Evolutionary conservation across 495 filamentous ascomycete genomes (phyloP).

Genomic region (Sporormia fimetaria): DNA sequence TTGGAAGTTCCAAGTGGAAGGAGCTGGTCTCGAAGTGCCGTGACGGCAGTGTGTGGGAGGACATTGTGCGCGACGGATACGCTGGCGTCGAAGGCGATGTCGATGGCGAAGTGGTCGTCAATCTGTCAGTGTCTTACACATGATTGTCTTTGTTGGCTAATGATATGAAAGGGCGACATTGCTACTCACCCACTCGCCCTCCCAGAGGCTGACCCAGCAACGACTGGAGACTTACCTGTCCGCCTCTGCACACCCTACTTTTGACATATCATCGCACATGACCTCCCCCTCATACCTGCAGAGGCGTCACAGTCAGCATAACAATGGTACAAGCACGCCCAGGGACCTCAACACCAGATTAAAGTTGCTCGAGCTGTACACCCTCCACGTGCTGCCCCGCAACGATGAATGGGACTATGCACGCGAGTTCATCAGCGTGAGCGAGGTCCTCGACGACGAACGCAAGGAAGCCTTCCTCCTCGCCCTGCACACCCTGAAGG

Average conservation of each 20-base stretch:
- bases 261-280: slow-evolving; percentile 49
- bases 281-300: slow-evolving; percentile 16
- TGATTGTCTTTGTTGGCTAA: not conserved
- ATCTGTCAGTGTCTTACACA: slow-evolving; percentile 47
- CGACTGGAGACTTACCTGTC: slow-evolving; percentile 86
- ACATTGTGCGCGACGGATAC: slow-evolving; percentile 76
- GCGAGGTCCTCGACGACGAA: slow-evolving; percentile 81
- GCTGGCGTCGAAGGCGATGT: slow-evolving; percentile 77
- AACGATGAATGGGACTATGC: slow-evolving; percentile 96
- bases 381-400: slow-evolving; percentile 77
- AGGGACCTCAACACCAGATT: slow-evolving; percentile 54
- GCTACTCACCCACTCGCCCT: slow-evolving; percentile 71
- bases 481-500: slow-evolving; percentile 46
- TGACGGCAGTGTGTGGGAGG: slow-evolving; percentile 84
- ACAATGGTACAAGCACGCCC: slow-evolving; percentile 60
- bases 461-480: slow-evolving; percentile 74
- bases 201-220: slow-evolving; percentile 71
- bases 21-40: slow-evolving; percentile 65
- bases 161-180: slow-evolving; percentile 58
- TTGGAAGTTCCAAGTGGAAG: slow-evolving; percentile 77
- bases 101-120: slow-evolving; percentile 89
- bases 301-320: slow-evolving; percentile 22
- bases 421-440: slow-evolving; percentile 72
- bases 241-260: slow-evolving; percentile 54
- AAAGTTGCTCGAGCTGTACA: slow-evolving; percentile 88